A percentile compares a stretch with the other conserved stretches of the same genome.
These are phyloP conservation scores for Uncinocarpus reesii DNA, from an alignment of 2,329 filamentous ascomycete species.

Conservation along the genomic window DNA sequence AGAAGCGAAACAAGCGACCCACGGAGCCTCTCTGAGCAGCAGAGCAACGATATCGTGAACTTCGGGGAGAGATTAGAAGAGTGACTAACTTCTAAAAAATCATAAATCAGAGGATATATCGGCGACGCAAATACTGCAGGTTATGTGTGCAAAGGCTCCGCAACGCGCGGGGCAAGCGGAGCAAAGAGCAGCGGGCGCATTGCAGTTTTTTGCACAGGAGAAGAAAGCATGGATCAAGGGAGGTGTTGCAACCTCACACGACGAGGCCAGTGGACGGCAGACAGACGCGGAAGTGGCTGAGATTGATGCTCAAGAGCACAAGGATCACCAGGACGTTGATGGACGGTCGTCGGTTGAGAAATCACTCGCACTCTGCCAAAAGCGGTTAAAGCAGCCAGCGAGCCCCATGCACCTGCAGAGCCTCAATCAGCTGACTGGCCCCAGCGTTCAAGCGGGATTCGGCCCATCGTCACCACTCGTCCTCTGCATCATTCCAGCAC, in stretches of 20 bases:
- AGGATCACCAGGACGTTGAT: constrained; percentile 5
- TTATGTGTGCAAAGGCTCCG: constrained; percentile 4
- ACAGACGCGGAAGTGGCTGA: constrained; percentile 9
- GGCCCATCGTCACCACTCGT: too few relatives aligned
- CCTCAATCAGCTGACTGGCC: constrained; percentile 10
- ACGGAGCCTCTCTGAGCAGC: neutral
- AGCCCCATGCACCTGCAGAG: constrained; percentile 14
- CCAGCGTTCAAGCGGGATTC: neutral
- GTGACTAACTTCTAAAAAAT: neutral
- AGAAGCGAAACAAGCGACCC: constrained; percentile 3
- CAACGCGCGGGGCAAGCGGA: constrained; percentile 11
- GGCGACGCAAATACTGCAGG: neutral
- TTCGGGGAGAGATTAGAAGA: neutral
- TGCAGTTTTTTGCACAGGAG: neutral
- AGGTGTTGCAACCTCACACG: constrained; percentile 2
- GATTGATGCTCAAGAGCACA: neutral
- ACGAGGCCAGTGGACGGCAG: neutral
- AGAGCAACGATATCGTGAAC: neutral
- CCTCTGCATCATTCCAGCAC: too few relatives aligned
- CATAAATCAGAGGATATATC: constrained; percentile 1
- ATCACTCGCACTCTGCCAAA: constrained; percentile 10
- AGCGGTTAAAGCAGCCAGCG: constrained; percentile 10
- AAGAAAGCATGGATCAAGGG: neutral
- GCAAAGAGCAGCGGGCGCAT: constrained; percentile 2
- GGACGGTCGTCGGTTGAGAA: constrained; percentile 5